Conservation (phyloP, 208 protist genomes). For the Leptomonas pyrrhocoris region DNA sequence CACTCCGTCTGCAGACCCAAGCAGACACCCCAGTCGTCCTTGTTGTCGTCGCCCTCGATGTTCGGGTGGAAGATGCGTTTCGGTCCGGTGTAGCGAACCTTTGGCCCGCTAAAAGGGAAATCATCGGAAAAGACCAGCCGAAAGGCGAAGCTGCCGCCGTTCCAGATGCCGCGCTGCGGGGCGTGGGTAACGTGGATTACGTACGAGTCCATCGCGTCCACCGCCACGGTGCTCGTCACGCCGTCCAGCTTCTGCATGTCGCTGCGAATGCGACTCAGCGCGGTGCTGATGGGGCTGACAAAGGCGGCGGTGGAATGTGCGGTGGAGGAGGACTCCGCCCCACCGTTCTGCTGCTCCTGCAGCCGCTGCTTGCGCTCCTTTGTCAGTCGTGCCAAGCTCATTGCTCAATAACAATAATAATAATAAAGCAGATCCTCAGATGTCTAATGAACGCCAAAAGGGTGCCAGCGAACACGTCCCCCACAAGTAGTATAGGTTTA, state of each 20-base stretch:
- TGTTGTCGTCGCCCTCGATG: constrained; percentile 82
- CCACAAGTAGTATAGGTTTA: no score
- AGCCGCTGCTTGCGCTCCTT: constrained; percentile 40
- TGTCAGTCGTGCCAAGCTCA: constrained; percentile 42
- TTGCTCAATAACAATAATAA: neutral
- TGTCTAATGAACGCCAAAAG: no score
- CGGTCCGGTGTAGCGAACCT: constrained; percentile 76
- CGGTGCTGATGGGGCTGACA: constrained; percentile 33
- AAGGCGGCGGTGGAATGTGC: constrained; percentile 33
- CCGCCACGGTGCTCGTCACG: constrained; percentile 46
- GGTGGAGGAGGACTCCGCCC: constrained; percentile 10
- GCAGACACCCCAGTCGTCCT: constrained; percentile 81
- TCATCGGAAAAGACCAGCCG: constrained; percentile 62
- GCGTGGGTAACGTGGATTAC: constrained; percentile 56
- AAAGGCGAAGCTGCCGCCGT: constrained; percentile 77
- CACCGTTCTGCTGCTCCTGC: constrained; percentile 16
- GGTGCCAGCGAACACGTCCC: no score
- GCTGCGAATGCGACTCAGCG: constrained; percentile 54
- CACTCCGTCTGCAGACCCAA: constrained; percentile 86
- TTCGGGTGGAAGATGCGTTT: constrained; percentile 88
- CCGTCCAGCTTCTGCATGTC: constrained; percentile 71
- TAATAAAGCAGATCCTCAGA: no score
- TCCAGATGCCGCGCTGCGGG: constrained; percentile 54
- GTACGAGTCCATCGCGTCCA: constrained; percentile 52
- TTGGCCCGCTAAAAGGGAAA: constrained; percentile 84